Conservation (phyloP, 1,284 basidiomycete genomes). For the Trichosporon sp. region DNA sequence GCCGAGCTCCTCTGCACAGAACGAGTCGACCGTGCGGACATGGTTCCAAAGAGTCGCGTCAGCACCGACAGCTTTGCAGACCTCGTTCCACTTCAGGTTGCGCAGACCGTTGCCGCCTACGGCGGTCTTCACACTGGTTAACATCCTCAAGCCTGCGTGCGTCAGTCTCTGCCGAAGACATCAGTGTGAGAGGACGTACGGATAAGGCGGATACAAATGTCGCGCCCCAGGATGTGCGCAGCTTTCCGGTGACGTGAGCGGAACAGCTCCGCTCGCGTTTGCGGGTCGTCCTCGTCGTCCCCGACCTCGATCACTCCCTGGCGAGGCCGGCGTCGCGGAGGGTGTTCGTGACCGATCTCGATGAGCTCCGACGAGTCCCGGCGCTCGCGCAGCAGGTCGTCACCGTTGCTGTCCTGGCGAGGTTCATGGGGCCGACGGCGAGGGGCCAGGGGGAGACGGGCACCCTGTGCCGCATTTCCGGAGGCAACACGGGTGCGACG, state of each 20-base stretch:
- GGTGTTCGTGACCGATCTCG: neutral
- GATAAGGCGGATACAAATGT: neutral
- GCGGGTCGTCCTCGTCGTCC: neutral
- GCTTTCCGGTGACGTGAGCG: neutral
- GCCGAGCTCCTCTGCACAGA: neutral
- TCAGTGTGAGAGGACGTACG: neutral
- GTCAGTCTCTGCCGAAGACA: neutral
- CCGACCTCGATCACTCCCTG: neutral
- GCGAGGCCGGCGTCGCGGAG: neutral
- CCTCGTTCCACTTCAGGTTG: neutral
- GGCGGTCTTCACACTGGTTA: neutral
- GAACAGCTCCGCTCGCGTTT: neutral
- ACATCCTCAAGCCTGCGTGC: neutral
- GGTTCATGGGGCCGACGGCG: no score
- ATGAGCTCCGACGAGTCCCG: neutral
- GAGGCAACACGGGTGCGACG: no score
- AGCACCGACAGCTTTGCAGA: neutral
- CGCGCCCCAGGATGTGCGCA: neutral
- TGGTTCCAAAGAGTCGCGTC: neutral
- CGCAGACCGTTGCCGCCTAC: neutral
- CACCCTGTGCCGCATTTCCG: no score
- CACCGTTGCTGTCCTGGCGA: no score
- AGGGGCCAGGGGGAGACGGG: no score
- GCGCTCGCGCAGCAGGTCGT: neutral
- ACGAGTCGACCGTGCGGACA: neutral